Evolutionary conservation across 352 stramenopile species (phyloP), one percentile per base, ranked within the genome.

Genomic region (Pythium myriotylum): DNA sequence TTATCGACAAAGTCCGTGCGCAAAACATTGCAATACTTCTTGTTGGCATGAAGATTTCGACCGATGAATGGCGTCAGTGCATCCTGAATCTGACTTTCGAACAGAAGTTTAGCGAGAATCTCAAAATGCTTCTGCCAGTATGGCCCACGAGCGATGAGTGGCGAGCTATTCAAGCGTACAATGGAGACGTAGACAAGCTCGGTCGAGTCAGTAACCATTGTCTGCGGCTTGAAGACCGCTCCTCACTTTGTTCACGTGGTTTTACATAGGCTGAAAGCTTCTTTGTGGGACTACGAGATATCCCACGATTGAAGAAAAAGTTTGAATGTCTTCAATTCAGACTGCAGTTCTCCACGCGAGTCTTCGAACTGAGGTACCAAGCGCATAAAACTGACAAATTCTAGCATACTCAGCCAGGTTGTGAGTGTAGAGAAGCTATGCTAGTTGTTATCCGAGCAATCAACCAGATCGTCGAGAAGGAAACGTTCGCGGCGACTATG

Each of bases 1-100:
- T 56, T 1, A 63, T 63, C 45, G 55, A 63, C 14, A 23, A 50
- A 22, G 33, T 23, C 5, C 55, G 55, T 9, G 45, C 55, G 1
- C 55, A 63, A 22, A 63, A 63, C 20, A 49, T 63, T 17, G 32
- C 45, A 0, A 63, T 63, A 10, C 12, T 63, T 22, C 35, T 63
- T 8, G 45, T 55, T 0, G 55, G 55, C 14, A 54, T 63, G 24
- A 55, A 56, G 35, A 32, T 63, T 24, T 47, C 33, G 17, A 49
- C 45, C 8, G 33, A 54, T 23, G 55, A 63, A 10, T 63, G 55
- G 55, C 55, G 55, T 45, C 22, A 63, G 45, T 50, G 55, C 33
- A 24, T 63, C 27, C 14, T 54, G 5, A 49, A 46, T 23, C 14
- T 63, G 33, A 20, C 17, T 5, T 63, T 55, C 27, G 40, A 50